Evolutionary conservation across 23 red algal species (phyloP).

Genomic region (Gracilaria vermiculophylla): DNA sequence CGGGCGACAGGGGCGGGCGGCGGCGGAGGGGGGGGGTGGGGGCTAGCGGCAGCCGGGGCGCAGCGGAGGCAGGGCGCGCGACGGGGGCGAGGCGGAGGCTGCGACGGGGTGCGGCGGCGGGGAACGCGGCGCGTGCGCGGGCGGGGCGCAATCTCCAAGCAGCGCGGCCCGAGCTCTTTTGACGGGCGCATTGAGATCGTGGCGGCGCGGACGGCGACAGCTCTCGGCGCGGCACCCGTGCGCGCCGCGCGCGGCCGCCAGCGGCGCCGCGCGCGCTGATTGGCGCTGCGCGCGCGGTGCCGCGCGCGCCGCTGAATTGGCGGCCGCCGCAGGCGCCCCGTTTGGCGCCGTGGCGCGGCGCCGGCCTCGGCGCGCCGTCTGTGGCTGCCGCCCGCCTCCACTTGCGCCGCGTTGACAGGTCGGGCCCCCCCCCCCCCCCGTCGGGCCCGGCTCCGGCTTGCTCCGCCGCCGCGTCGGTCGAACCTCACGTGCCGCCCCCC

Average conservation of each 20-base stretch:
- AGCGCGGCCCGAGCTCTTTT: not conserved
- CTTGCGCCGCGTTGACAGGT: too few relatives aligned
- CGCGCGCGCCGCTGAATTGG: not conserved
- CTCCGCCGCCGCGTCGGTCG: too few relatives aligned
- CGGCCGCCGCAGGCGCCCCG: too few relatives aligned
- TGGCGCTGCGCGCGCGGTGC: not conserved
- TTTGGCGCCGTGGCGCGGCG: too few relatives aligned
- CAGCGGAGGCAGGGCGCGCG: not conserved
- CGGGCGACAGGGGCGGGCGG: not conserved
- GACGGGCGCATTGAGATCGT: not conserved
- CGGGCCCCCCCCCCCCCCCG: too few relatives aligned
- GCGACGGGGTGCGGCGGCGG: not conserved
- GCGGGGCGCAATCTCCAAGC: not conserved
- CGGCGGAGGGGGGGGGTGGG: not conserved
- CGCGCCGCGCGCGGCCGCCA: not conserved
- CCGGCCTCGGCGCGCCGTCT: too few relatives aligned
- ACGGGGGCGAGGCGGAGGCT: not conserved
- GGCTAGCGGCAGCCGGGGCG: too few relatives aligned
- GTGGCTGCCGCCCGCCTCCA: too few relatives aligned
- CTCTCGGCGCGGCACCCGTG: too few relatives aligned
- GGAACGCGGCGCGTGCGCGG: not conserved
- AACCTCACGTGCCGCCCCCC: too few relatives aligned
- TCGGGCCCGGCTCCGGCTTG: too few relatives aligned
- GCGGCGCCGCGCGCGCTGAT: not conserved
- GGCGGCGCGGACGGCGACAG: not conserved